These are phyloP conservation scores for Kwoniella bestiolae DNA, from an alignment of 768 basidiomycete species.

Conservation along the genomic window DNA sequence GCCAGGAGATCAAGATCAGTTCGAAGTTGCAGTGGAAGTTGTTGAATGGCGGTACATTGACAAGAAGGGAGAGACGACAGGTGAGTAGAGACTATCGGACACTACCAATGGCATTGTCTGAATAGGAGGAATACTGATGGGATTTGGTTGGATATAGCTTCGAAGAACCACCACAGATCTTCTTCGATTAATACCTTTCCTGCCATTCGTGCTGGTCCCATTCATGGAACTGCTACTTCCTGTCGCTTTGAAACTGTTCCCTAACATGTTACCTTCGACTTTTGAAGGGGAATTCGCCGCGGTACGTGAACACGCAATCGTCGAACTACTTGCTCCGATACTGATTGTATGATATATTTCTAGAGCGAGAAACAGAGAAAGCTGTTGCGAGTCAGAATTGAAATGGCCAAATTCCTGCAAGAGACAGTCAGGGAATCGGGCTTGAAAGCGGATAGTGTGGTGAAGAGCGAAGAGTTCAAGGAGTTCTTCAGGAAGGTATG, in stretches of 20 bases:
- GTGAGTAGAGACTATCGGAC: no score
- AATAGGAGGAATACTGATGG: no score
- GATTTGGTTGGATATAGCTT: no score
- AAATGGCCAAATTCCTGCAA: conserved; percentile 99
- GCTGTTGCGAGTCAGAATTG: conserved; percentile 86
- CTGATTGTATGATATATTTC: neutral
- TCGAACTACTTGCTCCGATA: neutral
- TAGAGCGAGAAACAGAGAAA: conserved; percentile 98
- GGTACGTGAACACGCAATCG: conserved; percentile 60
- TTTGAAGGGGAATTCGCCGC: conserved; percentile 97
- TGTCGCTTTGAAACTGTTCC: conserved; percentile 94
- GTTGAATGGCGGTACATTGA: conserved; percentile 85
- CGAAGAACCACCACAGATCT: conserved; percentile 92
- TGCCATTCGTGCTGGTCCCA: conserved; percentile 90
- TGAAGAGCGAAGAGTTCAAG: conserved; percentile 94
- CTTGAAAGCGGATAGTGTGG: conserved; percentile 83
- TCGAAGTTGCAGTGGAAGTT: conserved; percentile 86
- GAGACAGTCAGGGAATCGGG: conserved; percentile 95
- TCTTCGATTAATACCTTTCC: conserved; percentile 89
- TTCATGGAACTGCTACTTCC: conserved; percentile 98
- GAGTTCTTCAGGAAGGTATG: conserved; percentile 96
- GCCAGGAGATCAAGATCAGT: conserved; percentile 91
- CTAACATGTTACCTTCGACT: conserved; percentile 97
- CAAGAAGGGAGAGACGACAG: conserved; percentile 91
- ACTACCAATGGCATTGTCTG: no score